Base-by-base conservation (phyloP, 2,329 filamentous ascomycete species). In the Amauroascus verrucosus region DNA sequence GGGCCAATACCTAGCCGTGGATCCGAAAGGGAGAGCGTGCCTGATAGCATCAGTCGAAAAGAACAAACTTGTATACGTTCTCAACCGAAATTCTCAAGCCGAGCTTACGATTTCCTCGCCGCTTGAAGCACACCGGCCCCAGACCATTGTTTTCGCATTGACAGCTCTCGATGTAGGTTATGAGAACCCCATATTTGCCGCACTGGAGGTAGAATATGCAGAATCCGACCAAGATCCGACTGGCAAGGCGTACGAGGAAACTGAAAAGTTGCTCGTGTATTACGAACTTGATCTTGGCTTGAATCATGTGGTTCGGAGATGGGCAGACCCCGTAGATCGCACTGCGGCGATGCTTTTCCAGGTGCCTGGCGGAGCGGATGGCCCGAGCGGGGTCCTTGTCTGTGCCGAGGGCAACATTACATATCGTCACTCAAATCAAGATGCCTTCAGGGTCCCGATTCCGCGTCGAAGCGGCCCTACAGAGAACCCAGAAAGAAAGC, bases 31-130 rank as follows among this genome's bases (percentile, higher is more conserved):
- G 53, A 83, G 93, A 73, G 94, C 94, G 53, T 95, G 91, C 66
- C 78, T 99, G 66, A 87, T 97, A 57, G 89, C 93, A 8, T 91
- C 90, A 4, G 79, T 91, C 53, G 94, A 99, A 74, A 98, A 98
- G 79, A 98, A 97, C 75, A 98, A 98, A 75, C 85, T 99, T 54
- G 93, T 98, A 61, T 99, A 98, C 72, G 91, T 98, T 64, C 78
- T 98, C 61, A 97, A 97, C 70, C 85, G 94, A 60, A 95, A 95
- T 72, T 81, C 89, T 2, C 88, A 97, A 70, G 90, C 90, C 16
- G 88, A 95, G 69, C 81, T 98, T 63, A 94, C 90, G 38, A 98
- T 98, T 48, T 98, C 93, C 4, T 98, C 93, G 13, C 93, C 93
- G 0, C 78, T 98, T 16, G 94, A 98, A 71, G 94, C 93, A 1